Base-by-base conservation (phyloP, 2,329 filamentous ascomycete species). In the Phaeosphaeria sp. region DNA sequence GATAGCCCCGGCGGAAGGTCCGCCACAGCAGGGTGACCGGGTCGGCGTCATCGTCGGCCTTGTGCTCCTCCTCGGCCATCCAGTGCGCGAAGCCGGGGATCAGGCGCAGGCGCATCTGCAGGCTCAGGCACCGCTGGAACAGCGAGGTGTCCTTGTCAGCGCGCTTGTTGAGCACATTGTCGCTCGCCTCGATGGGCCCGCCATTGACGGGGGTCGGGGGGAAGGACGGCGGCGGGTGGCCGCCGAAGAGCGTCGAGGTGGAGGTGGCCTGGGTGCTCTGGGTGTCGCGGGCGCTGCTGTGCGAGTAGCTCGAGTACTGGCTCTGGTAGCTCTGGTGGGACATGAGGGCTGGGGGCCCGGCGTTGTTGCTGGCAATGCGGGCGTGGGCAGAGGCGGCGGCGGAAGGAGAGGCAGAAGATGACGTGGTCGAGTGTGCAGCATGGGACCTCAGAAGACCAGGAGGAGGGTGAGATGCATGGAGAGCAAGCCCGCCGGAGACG, bases 161-260 rank as follows among this genome's bases (percentile, higher is more conserved):
- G 76, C 92, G 91, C 78, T 94, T 91, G 80, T 99, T 99, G 83
- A 99, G 97, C 77, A 99, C 96, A 78, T 97, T 97, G 77, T 91
- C 86, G 58, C 91, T 92, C 59, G 93, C 91, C 70, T 92, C 81
- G 60, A 93, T 86, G 59, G 86, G 86, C 46, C 87, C 87, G 58
- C 83, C 86, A 61, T 83, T 80, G 55, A 75, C 67, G 51, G 78
- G 77, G 17, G 78, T 78, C 56, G 67, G 58, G 49, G 68, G 66
- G 66, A 66, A 72, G 55, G 62, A 59, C 60, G 74, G 69, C 56
- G 77, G 67, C 44, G 67, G 65, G 47, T 75, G 71, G 47, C 69
- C 63, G 51, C 63, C 65, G 64, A 82, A 82, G 40, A 83, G 74
- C 18, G 80, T 82, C 59, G 79, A 81, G 55, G 72, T 65, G 50